phyloP scores from a whole-genome alignment of 2,329 filamentous ascomycete genomes.

The Albophoma yamanashiensis region DNA sequence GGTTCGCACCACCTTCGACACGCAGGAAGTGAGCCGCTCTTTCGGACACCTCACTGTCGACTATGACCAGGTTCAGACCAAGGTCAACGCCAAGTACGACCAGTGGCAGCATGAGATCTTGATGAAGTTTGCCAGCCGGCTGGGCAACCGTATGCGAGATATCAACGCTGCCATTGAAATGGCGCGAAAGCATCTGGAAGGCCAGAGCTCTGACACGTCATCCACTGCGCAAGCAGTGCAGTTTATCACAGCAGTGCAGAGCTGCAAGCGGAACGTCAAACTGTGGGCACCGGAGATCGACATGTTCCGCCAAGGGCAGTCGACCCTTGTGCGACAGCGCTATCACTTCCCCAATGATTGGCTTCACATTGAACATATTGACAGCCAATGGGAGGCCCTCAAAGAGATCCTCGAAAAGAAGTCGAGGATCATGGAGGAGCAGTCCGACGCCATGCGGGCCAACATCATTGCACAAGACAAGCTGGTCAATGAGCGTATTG shows the following conservation, averaged over 20 bases:
- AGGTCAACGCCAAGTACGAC: slow-evolving; percentile 98
- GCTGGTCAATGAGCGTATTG: slow-evolving; percentile 79
- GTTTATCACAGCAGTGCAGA: slow-evolving; percentile 96
- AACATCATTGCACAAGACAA: slow-evolving; percentile 94
- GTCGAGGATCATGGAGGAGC: slow-evolving; percentile 90
- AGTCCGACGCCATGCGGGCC: slow-evolving; percentile 85
- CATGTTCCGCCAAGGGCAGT: slow-evolving; percentile 90
- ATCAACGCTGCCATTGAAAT: slow-evolving; percentile 87
- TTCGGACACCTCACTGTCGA: slow-evolving; percentile 95
- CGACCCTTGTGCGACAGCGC: slow-evolving; percentile 78
- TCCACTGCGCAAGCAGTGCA: slow-evolving; percentile 96
- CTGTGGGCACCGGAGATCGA: slow-evolving; percentile 94
- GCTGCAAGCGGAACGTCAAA: slow-evolving; percentile 88
- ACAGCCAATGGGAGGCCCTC: slow-evolving; percentile 88
- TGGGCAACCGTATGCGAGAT: slow-evolving; percentile 84
- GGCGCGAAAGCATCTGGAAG: slow-evolving; percentile 80
- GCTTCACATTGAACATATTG: slow-evolving; percentile 92
- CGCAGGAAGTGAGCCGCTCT: slow-evolving; percentile 80
- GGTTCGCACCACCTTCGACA: slow-evolving; percentile 92
- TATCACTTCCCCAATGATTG: slow-evolving; percentile 92
- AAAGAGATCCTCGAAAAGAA: slow-evolving; percentile 89
- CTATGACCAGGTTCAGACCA: slow-evolving; percentile 96
- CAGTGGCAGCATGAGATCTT: slow-evolving; percentile 99
- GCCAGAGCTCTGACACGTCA: slow-evolving; percentile 82
- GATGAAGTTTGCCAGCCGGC: slow-evolving; percentile 80